phyloP scores from a whole-genome alignment of 2,329 filamentous ascomycete species.

The Pseudocercospora fijiensis region DNA sequence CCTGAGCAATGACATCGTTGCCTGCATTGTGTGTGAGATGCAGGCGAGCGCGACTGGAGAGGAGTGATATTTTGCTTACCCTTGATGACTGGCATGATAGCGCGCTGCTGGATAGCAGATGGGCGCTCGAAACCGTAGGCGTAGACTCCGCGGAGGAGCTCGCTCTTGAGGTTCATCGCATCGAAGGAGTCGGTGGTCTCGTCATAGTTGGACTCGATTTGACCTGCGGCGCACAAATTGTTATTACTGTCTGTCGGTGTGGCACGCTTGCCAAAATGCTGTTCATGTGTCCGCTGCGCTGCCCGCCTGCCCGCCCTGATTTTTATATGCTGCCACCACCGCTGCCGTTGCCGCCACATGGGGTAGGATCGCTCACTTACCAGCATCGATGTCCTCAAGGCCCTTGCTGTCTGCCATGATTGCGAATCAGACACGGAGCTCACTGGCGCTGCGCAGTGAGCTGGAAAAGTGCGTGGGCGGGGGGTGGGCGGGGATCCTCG shows the following conservation, averaged over 20 bases:
- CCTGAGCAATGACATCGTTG: conserved; percentile 99
- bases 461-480: conserved; percentile 48
- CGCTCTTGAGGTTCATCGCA: conserved; percentile 93
- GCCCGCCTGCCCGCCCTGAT: conserved; percentile 6
- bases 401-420: conserved; percentile 99
- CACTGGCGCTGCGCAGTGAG: conserved; percentile 78
- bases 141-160: conserved; percentile 98
- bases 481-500: conserved; percentile 43
- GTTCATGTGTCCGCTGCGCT: conserved; percentile 11
- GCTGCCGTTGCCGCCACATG: conserved; percentile 8
- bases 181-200: conserved; percentile 99
- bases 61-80: conserved; percentile 58
- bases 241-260: neutral
- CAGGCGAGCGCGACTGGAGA: neutral
- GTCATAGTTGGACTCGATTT: conserved; percentile 99
- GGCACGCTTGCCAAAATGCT: conserved; percentile 4
- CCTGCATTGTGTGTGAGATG: conserved; percentile 51
- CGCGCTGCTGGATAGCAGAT: conserved; percentile 99
- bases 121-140: conserved; percentile 99
- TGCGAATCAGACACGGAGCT: conserved; percentile 56
- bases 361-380: conserved; percentile 57
- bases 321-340: neutral
- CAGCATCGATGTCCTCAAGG: conserved; percentile 95
- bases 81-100: conserved; percentile 99
- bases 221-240: conserved; percentile 59